These are phyloP conservation scores for Misopates orontium DNA, from an alignment of 257 asterid genomes.

Conservation along the genomic window DNA sequence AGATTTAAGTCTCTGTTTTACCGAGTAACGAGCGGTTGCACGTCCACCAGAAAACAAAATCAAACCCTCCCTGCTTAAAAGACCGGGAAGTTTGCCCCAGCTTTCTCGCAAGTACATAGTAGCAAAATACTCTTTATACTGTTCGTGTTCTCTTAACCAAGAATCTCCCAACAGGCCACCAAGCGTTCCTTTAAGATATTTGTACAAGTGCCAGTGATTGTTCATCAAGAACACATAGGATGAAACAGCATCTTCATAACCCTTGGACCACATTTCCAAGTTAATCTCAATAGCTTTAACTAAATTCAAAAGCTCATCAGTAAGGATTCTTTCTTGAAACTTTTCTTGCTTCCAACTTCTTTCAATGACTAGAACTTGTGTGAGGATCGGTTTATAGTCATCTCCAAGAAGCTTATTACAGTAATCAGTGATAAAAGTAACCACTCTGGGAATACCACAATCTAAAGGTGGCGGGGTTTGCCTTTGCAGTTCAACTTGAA, in stretches of 20 bases:
- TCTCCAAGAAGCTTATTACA: constrained; percentile 88
- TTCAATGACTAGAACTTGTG: constrained; percentile 78
- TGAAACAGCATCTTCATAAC: constrained; percentile 49
- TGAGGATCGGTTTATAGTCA: constrained; percentile 68
- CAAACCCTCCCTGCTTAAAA: constrained; percentile 81
- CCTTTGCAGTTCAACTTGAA: constrained; percentile 88
- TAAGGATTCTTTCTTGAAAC: constrained; percentile 66
- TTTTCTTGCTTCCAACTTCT: constrained; percentile 84
- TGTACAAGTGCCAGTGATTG: constrained; percentile 79
- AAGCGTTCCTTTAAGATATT: constrained; percentile 65
- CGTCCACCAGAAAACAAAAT: constrained; percentile 86
- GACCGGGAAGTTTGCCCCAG: constrained; percentile 83
- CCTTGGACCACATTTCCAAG: constrained; percentile 80
- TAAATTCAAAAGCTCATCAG: constrained; percentile 56
- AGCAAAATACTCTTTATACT: constrained; percentile 49
- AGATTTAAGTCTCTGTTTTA: constrained; percentile 69
- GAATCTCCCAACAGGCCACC: constrained; percentile 69
- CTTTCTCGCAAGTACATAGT: constrained; percentile 58
- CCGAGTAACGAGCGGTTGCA: constrained; percentile 81
- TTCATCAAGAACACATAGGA: constrained; percentile 74
- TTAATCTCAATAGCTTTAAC: constrained; percentile 66
- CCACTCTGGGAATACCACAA: constrained; percentile 78
- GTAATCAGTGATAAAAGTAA: constrained; percentile 72
- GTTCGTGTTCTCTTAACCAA: constrained; percentile 68
- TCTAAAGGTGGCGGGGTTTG: constrained; percentile 77